Evolutionary conservation across 768 basidiomycete genomes (phyloP).

Genomic region (Xerocomellus intermedius): DNA sequence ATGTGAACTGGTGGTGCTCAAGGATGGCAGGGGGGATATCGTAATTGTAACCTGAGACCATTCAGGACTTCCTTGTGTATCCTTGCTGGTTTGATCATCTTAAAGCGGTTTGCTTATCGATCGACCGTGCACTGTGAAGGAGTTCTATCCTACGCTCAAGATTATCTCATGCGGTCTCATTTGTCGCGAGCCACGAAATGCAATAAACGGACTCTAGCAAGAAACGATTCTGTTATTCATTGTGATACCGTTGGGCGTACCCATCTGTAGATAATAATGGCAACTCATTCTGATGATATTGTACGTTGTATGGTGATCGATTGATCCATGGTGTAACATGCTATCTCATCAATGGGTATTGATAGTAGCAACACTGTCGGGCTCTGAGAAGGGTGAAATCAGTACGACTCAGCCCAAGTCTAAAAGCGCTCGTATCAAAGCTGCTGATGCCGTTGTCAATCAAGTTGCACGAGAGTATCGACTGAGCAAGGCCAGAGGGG

Average conservation of each 20-base stretch:
- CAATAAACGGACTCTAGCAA: background rate
- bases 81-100: background rate
- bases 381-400: slow-evolving; percentile 10
- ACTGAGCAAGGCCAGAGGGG: background rate
- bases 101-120: no score
- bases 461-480: background rate
- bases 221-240: background rate
- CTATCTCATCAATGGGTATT: background rate
- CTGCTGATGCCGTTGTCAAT: background rate
- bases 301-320: background rate
- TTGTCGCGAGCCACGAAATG: background rate
- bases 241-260: background rate
- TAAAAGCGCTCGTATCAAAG: slow-evolving; percentile 12
- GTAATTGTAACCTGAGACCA: slow-evolving; percentile 68
- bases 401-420: background rate
- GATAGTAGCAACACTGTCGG: slow-evolving; percentile 6
- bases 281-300: background rate
- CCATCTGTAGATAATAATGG: background rate
- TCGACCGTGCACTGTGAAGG: no score
- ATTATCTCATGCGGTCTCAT: background rate
- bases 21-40: slow-evolving; percentile 87
- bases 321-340: background rate
- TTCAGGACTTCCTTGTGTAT: background rate
- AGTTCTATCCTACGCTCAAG: background rate
- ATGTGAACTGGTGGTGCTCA: slow-evolving; percentile 88